These are phyloP conservation scores for Epichloe glyceriae DNA, from an alignment of 2,329 filamentous ascomycete genomes.

Conservation along the genomic window DNA sequence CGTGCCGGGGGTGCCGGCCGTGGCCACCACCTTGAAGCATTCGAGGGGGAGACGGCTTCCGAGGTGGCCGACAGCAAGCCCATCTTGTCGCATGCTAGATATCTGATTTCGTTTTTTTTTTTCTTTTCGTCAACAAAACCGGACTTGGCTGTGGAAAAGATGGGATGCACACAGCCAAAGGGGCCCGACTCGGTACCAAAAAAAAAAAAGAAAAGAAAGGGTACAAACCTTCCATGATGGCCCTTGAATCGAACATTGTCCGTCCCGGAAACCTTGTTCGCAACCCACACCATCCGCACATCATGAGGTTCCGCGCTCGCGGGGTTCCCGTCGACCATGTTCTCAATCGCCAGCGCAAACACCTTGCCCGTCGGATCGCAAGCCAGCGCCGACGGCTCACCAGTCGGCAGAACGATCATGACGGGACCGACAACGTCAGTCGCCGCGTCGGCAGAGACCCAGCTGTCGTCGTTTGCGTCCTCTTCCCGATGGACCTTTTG, in stretches of 20 bases:
- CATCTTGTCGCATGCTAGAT: conserved; percentile 73
- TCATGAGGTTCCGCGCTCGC: conserved; percentile 89
- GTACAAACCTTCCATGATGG: conserved; percentile 56
- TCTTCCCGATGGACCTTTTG: conserved; percentile 14
- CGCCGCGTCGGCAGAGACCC: conserved; percentile 71
- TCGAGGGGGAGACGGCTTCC: conserved; percentile 79
- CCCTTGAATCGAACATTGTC: conserved; percentile 79
- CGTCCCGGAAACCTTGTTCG: conserved; percentile 69
- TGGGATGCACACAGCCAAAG: background rate
- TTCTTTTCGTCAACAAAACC: background rate
- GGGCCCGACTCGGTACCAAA: no score
- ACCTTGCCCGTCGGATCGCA: conserved; percentile 80
- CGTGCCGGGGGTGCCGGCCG: conserved; percentile 51
- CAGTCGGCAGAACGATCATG: conserved; percentile 68
- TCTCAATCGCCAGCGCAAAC: conserved; percentile 71
- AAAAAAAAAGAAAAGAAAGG: background rate
- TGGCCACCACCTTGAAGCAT: conserved; percentile 57
- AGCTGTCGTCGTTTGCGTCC: conserved; percentile 61
- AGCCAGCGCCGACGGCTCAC: conserved; percentile 60
- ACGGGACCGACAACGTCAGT: conserved; percentile 71
- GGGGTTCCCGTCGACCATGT: conserved; percentile 73
- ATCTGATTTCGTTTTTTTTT: conserved; percentile 43
- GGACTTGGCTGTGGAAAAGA: no score
- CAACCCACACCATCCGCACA: conserved; percentile 90
- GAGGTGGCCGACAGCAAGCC: conserved; percentile 64